Evolutionary conservation across 1,284 basidiomycete genomes (phyloP), one percentile per base, ranked within the genome.

Genomic region (Ceratobasidium sp.): DNA sequence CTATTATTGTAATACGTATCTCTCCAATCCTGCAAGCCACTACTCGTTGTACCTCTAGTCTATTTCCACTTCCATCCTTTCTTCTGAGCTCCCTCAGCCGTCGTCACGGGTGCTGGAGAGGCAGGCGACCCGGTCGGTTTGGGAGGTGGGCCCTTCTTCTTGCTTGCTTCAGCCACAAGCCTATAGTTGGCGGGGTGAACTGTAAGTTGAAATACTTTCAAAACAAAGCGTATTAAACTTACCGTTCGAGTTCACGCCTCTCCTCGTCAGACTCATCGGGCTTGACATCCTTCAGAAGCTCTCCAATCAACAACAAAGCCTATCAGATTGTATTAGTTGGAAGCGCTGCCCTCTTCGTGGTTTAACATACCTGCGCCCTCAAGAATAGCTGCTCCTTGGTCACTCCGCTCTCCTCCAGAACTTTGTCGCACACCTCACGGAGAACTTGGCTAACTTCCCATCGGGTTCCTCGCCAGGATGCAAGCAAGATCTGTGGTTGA

Each of bases 391-490:
- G 86, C 17, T 86, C 82, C 48, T 98, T 96, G 0, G 90, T 85
- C 24, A 89, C 88, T 6, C 89, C 88, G 29, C 87, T 88, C 74
- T 96, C 93, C 82, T 92, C 92, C 76, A 97, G 85, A 4, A 96
- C 93, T 75, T 89, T 89, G 78, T 96, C 95, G 65, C 93, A 90
- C 31, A 92, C 91, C 83, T 92, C 91, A 71, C 91, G 88, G 54
- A 94, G 84, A 15, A 96, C 94, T 81, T 93, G 93, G 50, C 91
- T 90, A 33, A 97, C 94, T 84, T 98, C 96, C 81, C 97, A 91
- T 64, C 96, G 90, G 1, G 96, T 96, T 17, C 96, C 96, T 75
- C 95, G 90, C 96, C 96, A 98, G 31, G 96, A 97, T 9, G 96
- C 96, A 41, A 98, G 89, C 83, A 98, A 89, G 82, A 97, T 95